Percentiles rank a stretch among this genome's conserved stretches.
Evolutionary conservation across 768 basidiomycete genomes (phyloP).

Genomic region (Phaeotremella fagi): DNA sequence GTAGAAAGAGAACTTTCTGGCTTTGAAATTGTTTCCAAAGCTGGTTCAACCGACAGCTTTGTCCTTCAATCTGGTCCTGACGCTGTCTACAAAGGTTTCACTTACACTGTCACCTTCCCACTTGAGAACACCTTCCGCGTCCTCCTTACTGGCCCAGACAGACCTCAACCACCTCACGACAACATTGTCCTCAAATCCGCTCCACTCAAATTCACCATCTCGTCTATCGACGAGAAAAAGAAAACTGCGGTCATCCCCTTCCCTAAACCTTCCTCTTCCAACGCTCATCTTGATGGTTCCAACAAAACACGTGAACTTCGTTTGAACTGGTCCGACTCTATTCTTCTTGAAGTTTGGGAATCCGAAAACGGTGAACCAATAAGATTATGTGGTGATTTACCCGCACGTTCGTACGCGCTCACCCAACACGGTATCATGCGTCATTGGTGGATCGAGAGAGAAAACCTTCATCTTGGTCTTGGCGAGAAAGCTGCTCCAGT

Average conservation of each 20-base stretch:
- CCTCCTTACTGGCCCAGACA: constrained; percentile 30
- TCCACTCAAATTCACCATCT: constrained; percentile 13
- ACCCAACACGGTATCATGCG: constrained; percentile 35
- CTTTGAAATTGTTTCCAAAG: constrained; percentile 8
- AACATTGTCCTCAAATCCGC: constrained; percentile 24
- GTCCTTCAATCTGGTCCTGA: constrained; percentile 10
- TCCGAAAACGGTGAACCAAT: constrained; percentile 3
- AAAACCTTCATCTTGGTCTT: constrained; percentile 36
- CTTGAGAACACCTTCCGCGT: constrained; percentile 29
- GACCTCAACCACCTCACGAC: constrained; percentile 38
- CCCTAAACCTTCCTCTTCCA: constrained; percentile 2
- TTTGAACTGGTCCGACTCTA: constrained; percentile 26
- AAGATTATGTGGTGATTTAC: constrained; percentile 28
- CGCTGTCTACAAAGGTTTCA: constrained; percentile 23
- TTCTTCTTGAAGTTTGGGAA: constrained; percentile 26
- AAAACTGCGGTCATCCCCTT: constrained; percentile 21
- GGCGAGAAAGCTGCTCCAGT: constrained; percentile 45
- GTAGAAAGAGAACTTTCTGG: constrained; percentile 31
- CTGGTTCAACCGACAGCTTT: constrained; percentile 17
- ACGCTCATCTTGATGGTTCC: constrained; percentile 10
- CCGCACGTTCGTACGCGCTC: constrained; percentile 31
- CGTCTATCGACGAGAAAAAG: constrained; percentile 15
- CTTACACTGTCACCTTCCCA: constrained; percentile 34
- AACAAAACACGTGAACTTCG: constrained; percentile 16
- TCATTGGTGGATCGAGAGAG: constrained; percentile 21